These are phyloP conservation scores for Leccinum angustisporum DNA, from an alignment of 1,284 basidiomycete genomes.

Conservation along the genomic window DNA sequence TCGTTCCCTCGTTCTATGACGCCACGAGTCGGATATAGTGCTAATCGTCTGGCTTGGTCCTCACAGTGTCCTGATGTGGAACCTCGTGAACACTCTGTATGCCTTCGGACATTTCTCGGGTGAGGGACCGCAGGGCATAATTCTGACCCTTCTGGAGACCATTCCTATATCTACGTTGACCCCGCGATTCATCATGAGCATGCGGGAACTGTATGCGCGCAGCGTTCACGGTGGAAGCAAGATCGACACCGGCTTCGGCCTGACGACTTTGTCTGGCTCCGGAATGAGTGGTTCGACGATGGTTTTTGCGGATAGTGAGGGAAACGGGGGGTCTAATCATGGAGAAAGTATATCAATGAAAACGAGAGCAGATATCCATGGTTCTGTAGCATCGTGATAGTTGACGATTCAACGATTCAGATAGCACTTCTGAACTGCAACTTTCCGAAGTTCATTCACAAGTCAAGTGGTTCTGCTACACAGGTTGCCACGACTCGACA, in stretches of 20 bases:
- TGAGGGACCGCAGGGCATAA: neutral
- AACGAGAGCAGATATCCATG: neutral
- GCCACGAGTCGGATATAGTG: neutral
- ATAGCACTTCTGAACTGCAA: neutral
- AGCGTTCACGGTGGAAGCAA: neutral
- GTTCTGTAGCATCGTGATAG: neutral
- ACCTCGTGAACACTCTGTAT: neutral
- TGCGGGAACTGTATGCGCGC: neutral
- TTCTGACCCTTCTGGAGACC: neutral
- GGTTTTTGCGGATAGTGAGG: neutral
- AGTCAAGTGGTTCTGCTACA: no score
- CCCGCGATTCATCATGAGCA: neutral
- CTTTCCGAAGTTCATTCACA: neutral
- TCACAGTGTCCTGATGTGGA: neutral
- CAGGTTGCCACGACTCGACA: neutral
- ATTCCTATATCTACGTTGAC: neutral
- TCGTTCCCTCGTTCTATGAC: neutral
- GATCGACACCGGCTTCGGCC: neutral
- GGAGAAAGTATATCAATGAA: neutral
- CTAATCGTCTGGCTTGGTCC: neutral
- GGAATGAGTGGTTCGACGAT: neutral
- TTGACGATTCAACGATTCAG: neutral
- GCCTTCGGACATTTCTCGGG: neutral
- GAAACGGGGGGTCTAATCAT: neutral
- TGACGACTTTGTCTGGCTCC: neutral